Conservation (phyloP, 768 basidiomycete species). For the Suillus paluster region DNA sequence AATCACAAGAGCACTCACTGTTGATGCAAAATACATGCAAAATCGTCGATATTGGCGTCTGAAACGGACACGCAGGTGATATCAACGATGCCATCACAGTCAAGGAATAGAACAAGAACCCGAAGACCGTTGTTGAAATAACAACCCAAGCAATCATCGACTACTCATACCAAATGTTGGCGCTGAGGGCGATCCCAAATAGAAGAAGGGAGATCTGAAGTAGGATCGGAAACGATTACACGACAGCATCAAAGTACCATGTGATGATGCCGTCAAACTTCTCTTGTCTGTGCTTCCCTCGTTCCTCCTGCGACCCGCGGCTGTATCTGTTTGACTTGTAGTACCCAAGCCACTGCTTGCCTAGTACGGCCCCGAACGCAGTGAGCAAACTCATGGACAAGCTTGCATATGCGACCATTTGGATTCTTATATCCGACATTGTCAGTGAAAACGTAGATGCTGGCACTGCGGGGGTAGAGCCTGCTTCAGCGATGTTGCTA, state of each 20-base stretch:
- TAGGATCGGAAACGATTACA: constrained; percentile 15
- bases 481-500: constrained; percentile 5
- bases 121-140: neutral
- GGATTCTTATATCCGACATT: neutral
- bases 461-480: neutral
- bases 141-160: neutral
- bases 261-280: constrained; percentile 14
- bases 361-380: constrained; percentile 17
- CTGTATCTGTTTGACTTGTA: neutral
- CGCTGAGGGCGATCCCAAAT: constrained; percentile 15
- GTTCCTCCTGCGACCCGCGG: constrained; percentile 13
- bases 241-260: constrained; percentile 17
- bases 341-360: constrained; percentile 20
- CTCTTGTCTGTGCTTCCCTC: constrained; percentile 12
- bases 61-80: constrained; percentile 3
- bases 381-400: constrained; percentile 15
- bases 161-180: neutral
- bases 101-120: constrained; percentile 4
- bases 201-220: constrained; percentile 17
- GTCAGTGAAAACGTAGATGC: neutral
- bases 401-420: constrained; percentile 15
- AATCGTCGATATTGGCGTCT: constrained; percentile 2
- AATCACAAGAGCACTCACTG: neutral
- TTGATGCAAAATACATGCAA: neutral
- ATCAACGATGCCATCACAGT: constrained; percentile 10